Evolutionary conservation across 2,329 filamentous ascomycete genomes (phyloP).

Genomic region (Microascus cirrosus): DNA sequence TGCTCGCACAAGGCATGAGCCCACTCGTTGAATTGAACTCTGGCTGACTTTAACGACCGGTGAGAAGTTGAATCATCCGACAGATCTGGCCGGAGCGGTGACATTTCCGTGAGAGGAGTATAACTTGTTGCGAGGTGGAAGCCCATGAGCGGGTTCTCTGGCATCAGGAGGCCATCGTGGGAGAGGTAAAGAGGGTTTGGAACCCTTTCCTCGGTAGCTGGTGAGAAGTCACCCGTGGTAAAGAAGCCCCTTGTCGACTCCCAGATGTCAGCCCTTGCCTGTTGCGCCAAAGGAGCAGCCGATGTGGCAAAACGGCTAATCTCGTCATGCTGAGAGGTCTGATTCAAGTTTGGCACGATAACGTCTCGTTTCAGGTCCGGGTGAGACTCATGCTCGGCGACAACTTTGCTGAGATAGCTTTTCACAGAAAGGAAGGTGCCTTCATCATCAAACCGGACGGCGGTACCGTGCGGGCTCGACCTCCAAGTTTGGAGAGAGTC

Average conservation of each 20-base stretch:
- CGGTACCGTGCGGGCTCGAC: background rate
- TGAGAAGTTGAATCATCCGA: constrained; percentile 7
- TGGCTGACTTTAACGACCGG: constrained; percentile 21
- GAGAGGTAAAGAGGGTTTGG: constrained; percentile 2
- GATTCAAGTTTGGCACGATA: background rate
- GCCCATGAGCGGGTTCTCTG: constrained; percentile 34
- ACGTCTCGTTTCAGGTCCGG: background rate
- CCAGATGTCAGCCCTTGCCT: constrained; percentile 3
- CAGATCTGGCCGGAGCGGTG: constrained; percentile 21
- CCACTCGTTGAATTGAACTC: constrained; percentile 35
- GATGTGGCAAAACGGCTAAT: constrained; percentile 1
- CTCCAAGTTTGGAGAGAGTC: background rate
- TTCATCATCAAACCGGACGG: constrained; percentile 1
- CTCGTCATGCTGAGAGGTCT: background rate
- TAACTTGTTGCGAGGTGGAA: constrained; percentile 45
- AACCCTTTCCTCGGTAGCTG: background rate
- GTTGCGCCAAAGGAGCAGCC: constrained; percentile 1
- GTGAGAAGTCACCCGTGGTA: background rate
- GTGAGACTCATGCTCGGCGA: background rate
- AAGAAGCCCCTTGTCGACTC: background rate
- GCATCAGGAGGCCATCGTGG: background rate
- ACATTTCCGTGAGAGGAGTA: constrained; percentile 22
- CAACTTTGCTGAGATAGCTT: background rate
- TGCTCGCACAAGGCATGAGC: constrained; percentile 22
- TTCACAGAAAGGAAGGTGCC: constrained; percentile 1